These are phyloP conservation scores for Capsicum chinense DNA, from an alignment of 257 asterid genomes.

Conservation along the genomic window DNA sequence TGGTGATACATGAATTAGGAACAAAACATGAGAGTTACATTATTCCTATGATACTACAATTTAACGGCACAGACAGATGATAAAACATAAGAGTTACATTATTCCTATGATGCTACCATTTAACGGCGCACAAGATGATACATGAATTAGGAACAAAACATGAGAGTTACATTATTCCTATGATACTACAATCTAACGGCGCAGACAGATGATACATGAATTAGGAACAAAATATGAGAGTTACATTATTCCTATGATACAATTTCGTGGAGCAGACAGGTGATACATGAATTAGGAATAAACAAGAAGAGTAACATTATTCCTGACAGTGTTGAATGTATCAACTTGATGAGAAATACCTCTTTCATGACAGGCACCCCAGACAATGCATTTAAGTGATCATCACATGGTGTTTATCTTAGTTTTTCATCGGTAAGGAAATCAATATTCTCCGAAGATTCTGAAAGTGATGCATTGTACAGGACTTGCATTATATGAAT, in stretches of 20 bases:
- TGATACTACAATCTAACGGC: not conserved
- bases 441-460: slow-evolving; percentile 26
- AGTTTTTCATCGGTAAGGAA: not conserved
- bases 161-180: not conserved
- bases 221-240: not conserved
- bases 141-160: not conserved
- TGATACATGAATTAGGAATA: too few species aligned
- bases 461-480: slow-evolving; percentile 24
- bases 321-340: slow-evolving; percentile 22
- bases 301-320: not conserved
- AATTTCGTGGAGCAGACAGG: too few species aligned
- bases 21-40: not conserved
- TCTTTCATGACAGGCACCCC: slow-evolving; percentile 9
- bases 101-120: not conserved
- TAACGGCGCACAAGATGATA: not conserved
- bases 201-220: not conserved
- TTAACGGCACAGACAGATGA: not conserved
- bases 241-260: not conserved
- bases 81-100: not conserved
- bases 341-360: slow-evolving; percentile 13
- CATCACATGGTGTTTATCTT: not conserved
- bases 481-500: not conserved
- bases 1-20: not conserved
- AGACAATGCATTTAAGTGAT: not conserved
- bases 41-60: not conserved